Evolutionary conservation across 108 stramenopile genomes (phyloP).

Genomic region (Epithemia pelagica): DNA sequence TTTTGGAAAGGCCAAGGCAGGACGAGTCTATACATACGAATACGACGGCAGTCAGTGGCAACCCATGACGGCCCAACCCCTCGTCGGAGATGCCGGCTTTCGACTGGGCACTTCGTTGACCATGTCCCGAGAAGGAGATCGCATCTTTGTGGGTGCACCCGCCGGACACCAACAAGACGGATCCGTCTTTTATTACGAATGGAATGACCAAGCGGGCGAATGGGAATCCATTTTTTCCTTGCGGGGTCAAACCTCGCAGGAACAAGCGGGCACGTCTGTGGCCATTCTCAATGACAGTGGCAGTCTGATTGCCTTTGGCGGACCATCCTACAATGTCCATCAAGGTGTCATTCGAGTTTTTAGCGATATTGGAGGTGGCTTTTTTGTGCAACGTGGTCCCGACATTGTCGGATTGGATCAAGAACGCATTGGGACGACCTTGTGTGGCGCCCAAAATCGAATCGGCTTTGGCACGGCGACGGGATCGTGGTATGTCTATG

Average conservation of each 20-base stretch:
- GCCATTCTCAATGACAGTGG: neutral
- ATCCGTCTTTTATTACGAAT: neutral
- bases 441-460: neutral
- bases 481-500: neutral
- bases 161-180: neutral
- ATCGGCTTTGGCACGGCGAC: neutral
- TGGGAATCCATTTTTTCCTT: neutral
- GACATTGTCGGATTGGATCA: neutral
- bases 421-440: neutral
- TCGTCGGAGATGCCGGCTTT: neutral
- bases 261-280: neutral
- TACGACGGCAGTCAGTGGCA: neutral
- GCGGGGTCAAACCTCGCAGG: neutral
- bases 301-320: slow-evolving; percentile 1
- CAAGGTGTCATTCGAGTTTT: slow-evolving; percentile 4
- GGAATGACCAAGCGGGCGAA: neutral
- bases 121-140: slow-evolving; percentile 28
- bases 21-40: slow-evolving; percentile 3
- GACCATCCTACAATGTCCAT: neutral
- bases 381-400: neutral
- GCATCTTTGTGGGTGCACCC: slow-evolving; percentile 28
- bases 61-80: neutral
- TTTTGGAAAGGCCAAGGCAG: neutral
- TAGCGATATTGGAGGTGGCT: neutral
- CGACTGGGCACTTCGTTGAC: slow-evolving; percentile 28